Base-by-base conservation (phyloP, 768 basidiomycete genomes). In the Lanmaoa pseudosensibilis region DNA sequence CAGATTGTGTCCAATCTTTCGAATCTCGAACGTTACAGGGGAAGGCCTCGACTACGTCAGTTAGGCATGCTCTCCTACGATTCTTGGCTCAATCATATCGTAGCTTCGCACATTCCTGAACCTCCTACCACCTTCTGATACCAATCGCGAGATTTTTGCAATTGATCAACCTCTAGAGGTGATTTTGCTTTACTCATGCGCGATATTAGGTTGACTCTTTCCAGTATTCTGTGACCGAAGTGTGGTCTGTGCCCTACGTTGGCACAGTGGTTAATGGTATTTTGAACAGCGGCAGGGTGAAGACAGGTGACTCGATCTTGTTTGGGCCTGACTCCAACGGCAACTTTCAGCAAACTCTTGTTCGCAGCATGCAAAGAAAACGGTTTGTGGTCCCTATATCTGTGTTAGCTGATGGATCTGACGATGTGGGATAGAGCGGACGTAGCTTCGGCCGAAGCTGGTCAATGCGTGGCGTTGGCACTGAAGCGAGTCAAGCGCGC, bases 341-440 rank as follows among this genome's bases (percentile, higher is more conserved):
- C 2, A 87, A 90, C 64, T 98, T 88, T 72, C 83, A 86, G 58
- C 80, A 82, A 38, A 91, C 91, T 0, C 76, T 85, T 10, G 77
- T 99, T 58, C 93, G 91, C 77, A 90, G 86, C 62, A 99, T 99
- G 75, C 95, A 98, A 74, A 83, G 95, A 55, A 99, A 98, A 72
- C 76, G 91, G 90, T 88, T 46, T 34, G 79, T 67, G 18, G 12
- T 60, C 34, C 34, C n/a, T 36, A 25, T 49, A 32, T 36, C 18
- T 27, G 16, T 33, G 23, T 18, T 46, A 19, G 23, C n/a, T 46
- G 32, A 49, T 52, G 19, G 12, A 0, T 25, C 48, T 62, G 57
- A 57, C 51, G 8, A 23, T n/a, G 11, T 51, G 45, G 27, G 25
- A 51, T 59, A 89, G 94, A 34, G 94, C 90, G 21, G 79, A 87